Evolutionary conservation across 1,139 yeast species (phyloP), one percentile per base, ranked within the genome.

Genomic region (Wickerhamomyces sp.): DNA sequence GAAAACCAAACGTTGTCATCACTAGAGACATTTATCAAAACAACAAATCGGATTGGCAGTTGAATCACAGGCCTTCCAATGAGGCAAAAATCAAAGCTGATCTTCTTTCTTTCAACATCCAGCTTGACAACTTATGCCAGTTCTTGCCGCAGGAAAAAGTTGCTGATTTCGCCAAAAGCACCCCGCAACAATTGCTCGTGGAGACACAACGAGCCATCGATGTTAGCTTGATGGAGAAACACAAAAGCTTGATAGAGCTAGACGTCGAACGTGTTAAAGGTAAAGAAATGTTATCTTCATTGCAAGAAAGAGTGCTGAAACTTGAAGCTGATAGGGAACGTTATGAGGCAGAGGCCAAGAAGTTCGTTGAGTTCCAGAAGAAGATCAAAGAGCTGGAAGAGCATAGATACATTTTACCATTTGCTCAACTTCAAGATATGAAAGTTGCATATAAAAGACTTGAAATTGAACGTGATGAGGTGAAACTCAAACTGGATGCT

Each of bases 121-220:
- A 91, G 52, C 68, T 93, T 39, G 94, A 87, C 55, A 93, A 89
- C 52, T 66, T 91, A 38, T 91, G 98, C 52, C 97, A 91, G 54
- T 93, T 93, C 54, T 62, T 93, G 35, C 96, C 98, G 0, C 99
- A 93, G 54, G 98, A 91, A 51, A 70, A 94, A 45, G 98, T 91
- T 8, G 91, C 95, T 1, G 89, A 87, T 46, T 93, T 93, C 64
- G 95, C 97, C 0, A 75, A 81, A 6, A 62, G 87, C 42, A 72
- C 85, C 13, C 85, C 95, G 0, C 89, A 83, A 41, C 78, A 78
- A 43, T 61, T 91, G 10, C 64, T 93, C 10, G 53, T 68, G 23
- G 95, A 86, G 51, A 86, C 95, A 1, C 87, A 88, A 52, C 66
- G 94, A 37, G 88, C 96, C 1, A 72, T 88, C 26, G 87, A 86